Evolutionary conservation across 345 rosid genomes (phyloP).

Genomic region (Ailanthus altissimus): DNA sequence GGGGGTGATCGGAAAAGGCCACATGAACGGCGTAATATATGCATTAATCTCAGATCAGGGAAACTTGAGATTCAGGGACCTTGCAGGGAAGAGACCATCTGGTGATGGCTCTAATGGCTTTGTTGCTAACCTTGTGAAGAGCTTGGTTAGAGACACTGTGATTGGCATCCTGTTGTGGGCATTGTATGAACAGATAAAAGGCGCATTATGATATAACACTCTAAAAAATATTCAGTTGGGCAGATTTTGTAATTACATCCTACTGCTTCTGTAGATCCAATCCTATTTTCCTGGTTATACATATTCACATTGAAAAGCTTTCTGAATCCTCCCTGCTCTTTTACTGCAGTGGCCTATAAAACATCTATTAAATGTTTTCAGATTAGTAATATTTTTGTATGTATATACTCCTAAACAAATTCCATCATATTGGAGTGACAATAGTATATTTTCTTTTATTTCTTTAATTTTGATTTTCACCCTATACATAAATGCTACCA

Average conservation of each 20-base stretch:
- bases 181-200: slow-evolving; percentile 43
- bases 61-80: slow-evolving; percentile 67
- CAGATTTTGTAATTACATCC: background rate
- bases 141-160: slow-evolving; percentile 51
- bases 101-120: slow-evolving; percentile 31
- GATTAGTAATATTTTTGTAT: no score
- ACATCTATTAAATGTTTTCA: no score
- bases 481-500: no score
- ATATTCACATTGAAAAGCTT: background rate
- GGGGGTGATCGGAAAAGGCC: slow-evolving; percentile 84
- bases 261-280: background rate
- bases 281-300: slow-evolving; percentile 18
- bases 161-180: slow-evolving; percentile 53
- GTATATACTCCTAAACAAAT: no score
- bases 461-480: no score
- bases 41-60: slow-evolving; percentile 74
- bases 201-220: slow-evolving; percentile 1
- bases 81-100: slow-evolving; percentile 51
- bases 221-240: background rate
- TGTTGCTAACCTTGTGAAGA: slow-evolving; percentile 36
- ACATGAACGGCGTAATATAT: slow-evolving; percentile 82
- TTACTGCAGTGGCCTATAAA: no score
- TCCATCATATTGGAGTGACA: no score
- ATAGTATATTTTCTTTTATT: no score
- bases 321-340: background rate